Conservation (phyloP, 768 basidiomycete species). For the Fomitopsis pulvina region DNA sequence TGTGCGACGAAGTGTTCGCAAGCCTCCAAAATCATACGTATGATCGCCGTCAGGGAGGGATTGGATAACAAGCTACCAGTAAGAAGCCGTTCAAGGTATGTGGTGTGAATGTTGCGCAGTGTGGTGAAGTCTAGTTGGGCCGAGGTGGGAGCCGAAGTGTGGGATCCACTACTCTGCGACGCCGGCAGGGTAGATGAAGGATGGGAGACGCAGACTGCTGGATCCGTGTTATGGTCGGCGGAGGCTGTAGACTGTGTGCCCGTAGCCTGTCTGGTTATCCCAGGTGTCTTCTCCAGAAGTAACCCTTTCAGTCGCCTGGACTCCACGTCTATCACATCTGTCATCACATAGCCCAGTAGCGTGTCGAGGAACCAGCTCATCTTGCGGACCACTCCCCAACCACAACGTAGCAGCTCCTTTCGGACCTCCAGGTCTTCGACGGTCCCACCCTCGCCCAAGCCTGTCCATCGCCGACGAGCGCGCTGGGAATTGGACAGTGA, state of each 20-base stretch:
- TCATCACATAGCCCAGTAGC: conserved; percentile 80
- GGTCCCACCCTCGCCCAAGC: conserved; percentile 81
- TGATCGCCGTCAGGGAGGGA: conserved; percentile 46
- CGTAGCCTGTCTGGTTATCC: conserved; percentile 14
- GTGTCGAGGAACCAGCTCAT: conserved; percentile 93
- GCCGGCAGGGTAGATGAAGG: conserved; percentile 13
- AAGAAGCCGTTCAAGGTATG: conserved; percentile 71
- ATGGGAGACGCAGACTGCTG: conserved; percentile 2
- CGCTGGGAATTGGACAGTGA: conserved; percentile 83
- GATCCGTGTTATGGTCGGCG: background rate
- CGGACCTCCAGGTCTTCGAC: conserved; percentile 61
- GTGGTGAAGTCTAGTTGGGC: conserved; percentile 77
- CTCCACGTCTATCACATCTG: conserved; percentile 84
- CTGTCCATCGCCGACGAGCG: conserved; percentile 79
- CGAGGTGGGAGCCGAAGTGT: conserved; percentile 19
- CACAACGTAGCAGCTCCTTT: conserved; percentile 60
- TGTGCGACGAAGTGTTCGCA: conserved; percentile 86
- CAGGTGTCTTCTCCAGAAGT: conserved; percentile 26
- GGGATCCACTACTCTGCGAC: conserved; percentile 23
- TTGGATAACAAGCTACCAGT: conserved; percentile 78
- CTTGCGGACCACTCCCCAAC: conserved; percentile 82
- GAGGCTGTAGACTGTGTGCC: conserved; percentile 11
- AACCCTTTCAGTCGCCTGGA: conserved; percentile 64
- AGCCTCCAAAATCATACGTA: conserved; percentile 71
- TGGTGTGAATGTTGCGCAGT: conserved; percentile 73